Evolutionary conservation across 192 early-diverging fungal species (phyloP), one percentile per base, ranked within the genome.

Genomic region (Coemansia sp.): DNA sequence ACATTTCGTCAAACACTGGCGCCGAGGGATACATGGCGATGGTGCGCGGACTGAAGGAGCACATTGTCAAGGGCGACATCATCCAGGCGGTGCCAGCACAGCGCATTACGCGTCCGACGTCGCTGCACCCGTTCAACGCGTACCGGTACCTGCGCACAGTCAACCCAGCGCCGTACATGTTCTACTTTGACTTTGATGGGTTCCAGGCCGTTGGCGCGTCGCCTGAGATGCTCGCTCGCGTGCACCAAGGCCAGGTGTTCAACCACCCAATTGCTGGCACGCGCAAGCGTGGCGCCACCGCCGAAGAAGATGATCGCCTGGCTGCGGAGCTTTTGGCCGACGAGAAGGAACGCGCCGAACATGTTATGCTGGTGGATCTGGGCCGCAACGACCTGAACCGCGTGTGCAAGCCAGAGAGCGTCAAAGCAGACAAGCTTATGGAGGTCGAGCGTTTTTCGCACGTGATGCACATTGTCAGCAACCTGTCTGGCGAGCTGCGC

Each of bases 121-220:
- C 88, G 3, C 74, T 99, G 47, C 93, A 99, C 75, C 96, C 97
- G 11, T 98, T 99, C 82, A 99, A 99, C 74, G 94, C 95, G 23
- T 99, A 99, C 82, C 86, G 97, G 39, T 89, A 95, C 59, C 82
- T 99, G 61, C 85, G 97, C 54, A 93, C 90, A 18, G 78, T 98
- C 52, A 99, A 98, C 70, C 97, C 97, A n/a, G 97, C 95, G 7
- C 97, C 97, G 19, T 99, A 99, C 78, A 96, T 99, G 95, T 99
- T 99, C 73, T 99, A 98, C 75, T 86, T 99, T 65, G 88, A 98
- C 69, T 78, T 99, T 53, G 88, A 90, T 50, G 93, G 87, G 54
- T 98, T 97, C 69, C 91, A 94, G 68, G 81, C 97, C 18, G 97
- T 98, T 26, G 97, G 97, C 14, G 97, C 97, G 3, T 97, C 94